Evolutionary conservation across 2,329 filamentous ascomycete species (phyloP), one percentile per base, ranked within the genome.

Genomic region (Paraphaeosphaeria sporulosa): DNA sequence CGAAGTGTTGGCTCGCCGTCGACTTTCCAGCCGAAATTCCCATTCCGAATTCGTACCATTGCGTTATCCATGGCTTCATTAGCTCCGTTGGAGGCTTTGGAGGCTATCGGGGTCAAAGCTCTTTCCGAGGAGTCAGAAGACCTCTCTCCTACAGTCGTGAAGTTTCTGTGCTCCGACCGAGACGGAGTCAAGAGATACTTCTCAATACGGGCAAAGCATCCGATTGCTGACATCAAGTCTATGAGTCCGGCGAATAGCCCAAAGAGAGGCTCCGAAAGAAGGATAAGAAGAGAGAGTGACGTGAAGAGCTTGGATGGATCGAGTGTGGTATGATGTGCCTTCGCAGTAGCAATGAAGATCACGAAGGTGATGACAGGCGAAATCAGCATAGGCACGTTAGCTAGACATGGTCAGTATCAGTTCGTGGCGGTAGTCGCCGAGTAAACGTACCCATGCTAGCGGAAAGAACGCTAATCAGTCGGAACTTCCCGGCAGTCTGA

Each of bases 401-500:
- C 59, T 43, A 61, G n/a, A 3, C 30, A 32, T 5, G 10, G 8
- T 32, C 30, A 32, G 30, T 32, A 32, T 32, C 10, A 8, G 30
- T 32, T 32, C 7, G 30, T 9, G 8, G 30, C 6, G 4, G 30
- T 8, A 32, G 7, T 9, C 30, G 30, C 10, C 5, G 5, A 32
- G 4, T 32, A 32, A 4, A 32, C 30, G 30, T 9, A 32, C 30
- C 30, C 10, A 40, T 17, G 5, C 36, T 55, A 12, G 43, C 19
- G 3, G 55, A 43, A 0, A 58, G 27, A 21, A 44, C 44, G 21
- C 23, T 10, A n/a, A 64, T 36, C 13, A 42, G n/a, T 42, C 62
- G 57, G 12, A 60, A 57, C 30, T 76, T 70, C 15, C 77, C 61
- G 7, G 81, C 75, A 12, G 83, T 64, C 3, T 67, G 70, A 52